Evolutionary conservation across 2,329 filamentous ascomycete genomes (phyloP), one percentile per base, ranked within the genome.

Genomic region (Alternaria atra): DNA sequence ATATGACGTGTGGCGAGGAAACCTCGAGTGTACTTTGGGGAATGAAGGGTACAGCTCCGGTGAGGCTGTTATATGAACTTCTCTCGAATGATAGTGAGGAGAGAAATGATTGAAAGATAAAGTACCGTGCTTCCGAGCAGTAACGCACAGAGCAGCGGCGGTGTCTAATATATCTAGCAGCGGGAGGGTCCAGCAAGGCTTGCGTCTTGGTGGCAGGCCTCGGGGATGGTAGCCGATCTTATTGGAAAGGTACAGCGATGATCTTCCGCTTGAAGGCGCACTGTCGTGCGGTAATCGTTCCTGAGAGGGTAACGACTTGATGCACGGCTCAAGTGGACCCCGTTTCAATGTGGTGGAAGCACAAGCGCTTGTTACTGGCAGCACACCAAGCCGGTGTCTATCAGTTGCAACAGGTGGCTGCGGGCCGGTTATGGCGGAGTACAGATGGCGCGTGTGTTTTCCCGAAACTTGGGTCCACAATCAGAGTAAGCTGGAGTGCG

Each of bases 151-250:
- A 50, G 60, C 58, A 67, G 63, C 58, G 61, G 70, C 68, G 66
- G 65, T 57, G 66, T 68, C 65, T 63, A 72, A 70, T 75, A 72
- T 76, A 75, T 73, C 68, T 71, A 57, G 71, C 68, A 71, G 71
- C 67, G 69, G 69, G 65, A 75, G 65, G 65, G 66, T 62, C 65
- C 65, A 65, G 69, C 71, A 73, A 73, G 70, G 72, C 71, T 73
- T 72, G 69, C 63, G 60, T 39, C 54, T 54, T 48, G 51, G 58
- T 61, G 55, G 61, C 58, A 62, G 59, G 65, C 55, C 61, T 65
- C 64, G 69, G 72, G 71, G 65, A 70, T 62, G 69, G 65, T 66
- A 46, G 60, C 50, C 54, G 61, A 70, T 75, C 65, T 70, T 70
- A 72, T 65, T 68, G 74, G 74, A 66, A 76, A 72, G 60, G 60